Percentiles rank a stretch among this genome's conserved stretches.
phyloP scores from a whole-genome alignment of 257 asterid genomes.

The Eustoma russellianum region DNA sequence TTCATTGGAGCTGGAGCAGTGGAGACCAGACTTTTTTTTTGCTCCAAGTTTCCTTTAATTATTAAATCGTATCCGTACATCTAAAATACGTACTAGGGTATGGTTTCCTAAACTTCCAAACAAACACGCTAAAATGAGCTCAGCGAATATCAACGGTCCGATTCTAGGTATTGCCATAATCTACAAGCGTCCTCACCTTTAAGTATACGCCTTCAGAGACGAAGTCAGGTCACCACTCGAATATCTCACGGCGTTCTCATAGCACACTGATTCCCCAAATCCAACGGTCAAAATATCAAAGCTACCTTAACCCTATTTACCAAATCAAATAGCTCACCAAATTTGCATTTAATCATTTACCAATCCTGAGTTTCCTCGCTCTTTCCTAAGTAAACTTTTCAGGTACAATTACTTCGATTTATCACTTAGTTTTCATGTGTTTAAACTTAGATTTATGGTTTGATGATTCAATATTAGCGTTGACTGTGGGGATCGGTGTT shows the following conservation, averaged over 20 bases:
- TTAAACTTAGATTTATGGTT: not conserved
- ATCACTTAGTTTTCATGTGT: not conserved
- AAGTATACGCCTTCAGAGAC: slow-evolving; percentile 4
- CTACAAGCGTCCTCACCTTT: slow-evolving; percentile 23
- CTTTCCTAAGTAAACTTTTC: not conserved
- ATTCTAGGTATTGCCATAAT: slow-evolving; percentile 12
- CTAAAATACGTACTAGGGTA: too few relatives aligned
- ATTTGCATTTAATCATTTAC: not conserved
- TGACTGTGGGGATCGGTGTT: not conserved
- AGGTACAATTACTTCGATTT: slow-evolving; percentile 9
- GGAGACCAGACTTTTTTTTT: too few relatives aligned
- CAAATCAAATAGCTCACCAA: not conserved
- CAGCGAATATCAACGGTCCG: slow-evolving; percentile 24
- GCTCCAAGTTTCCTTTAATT: too few relatives aligned
- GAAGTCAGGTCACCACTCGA: slow-evolving; percentile 9
- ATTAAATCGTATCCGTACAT: too few relatives aligned
- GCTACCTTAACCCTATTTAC: not conserved
- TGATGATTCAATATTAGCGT: too few relatives aligned
- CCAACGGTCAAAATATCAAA: slow-evolving; percentile 10
- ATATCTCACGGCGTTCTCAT: slow-evolving; percentile 14
- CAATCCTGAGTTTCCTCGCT: slow-evolving; percentile 8
- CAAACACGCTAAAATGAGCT: slow-evolving; percentile 31
- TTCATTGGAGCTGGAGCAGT: too few relatives aligned
- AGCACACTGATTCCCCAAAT: slow-evolving; percentile 4
- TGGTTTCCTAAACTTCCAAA: slow-evolving; percentile 14